Base-by-base conservation (phyloP, 108 stramenopile species). In the Nitzschia putrida region DNA sequence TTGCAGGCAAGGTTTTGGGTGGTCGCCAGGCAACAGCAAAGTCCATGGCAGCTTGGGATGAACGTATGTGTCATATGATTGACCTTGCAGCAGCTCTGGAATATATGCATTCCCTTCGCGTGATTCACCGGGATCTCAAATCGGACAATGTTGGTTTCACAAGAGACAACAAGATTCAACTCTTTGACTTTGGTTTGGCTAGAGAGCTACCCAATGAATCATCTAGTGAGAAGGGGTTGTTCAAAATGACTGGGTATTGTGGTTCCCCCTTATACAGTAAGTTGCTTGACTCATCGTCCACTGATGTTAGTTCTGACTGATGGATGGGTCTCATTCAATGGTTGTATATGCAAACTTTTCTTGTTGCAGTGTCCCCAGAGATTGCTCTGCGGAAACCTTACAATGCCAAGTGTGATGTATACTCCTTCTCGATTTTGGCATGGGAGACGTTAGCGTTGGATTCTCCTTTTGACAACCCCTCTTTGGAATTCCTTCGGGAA, bases 321-420 rank as follows among this genome's bases (percentile, higher is more conserved):
- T 82, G 52, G 61, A 13, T 44, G 13, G 44, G 44, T 44, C 9
- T 44, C 9, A 44, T 44, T 44, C 13, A 13, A 44, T 44, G n/a
- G n/a, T n/a, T n/a, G n/a, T n/a, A n/a, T n/a, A n/a, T n/a, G n/a
- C n/a, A n/a, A n/a, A n/a, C n/a, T n/a, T n/a, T n/a, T n/a, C n/a
- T n/a, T n/a, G n/a, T n/a, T n/a, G 44, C 65, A 74, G 80, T 85
- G 84, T 78, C 84, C 7, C 84, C 84, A 11, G 66, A 67, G 20
- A 43, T 67, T n/a, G 66, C 42, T 25, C 37, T 38, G 16, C 39
- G 53, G 4, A 22, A 55, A 9, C 5, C 9, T 9, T 95, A 95
- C 83, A 91, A 88, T 57, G 59, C 61, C 13, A 70, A 61, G 37
- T 88, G 80, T 8, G 94, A 95, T 63, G 78, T 87, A 2, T 95